Base-by-base conservation (phyloP, 331 rosid species). In the Malus hybrid region DNA sequence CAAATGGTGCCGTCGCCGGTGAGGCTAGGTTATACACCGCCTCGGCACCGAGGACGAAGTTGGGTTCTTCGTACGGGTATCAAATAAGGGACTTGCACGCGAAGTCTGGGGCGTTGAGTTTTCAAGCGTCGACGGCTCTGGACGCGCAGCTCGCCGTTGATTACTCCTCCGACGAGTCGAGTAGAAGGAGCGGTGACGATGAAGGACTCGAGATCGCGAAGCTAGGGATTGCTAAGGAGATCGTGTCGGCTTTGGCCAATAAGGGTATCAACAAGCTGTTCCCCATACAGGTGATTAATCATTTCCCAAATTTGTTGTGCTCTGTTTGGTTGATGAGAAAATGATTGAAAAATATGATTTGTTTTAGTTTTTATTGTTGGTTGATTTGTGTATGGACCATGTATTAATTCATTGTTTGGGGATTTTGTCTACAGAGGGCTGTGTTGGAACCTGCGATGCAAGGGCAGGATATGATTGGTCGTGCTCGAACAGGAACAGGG, bases 401-500 rank as follows among this genome's bases (percentile, higher is more conserved):
- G 6, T 75, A n/a, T 60, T 58, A 66, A 15, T 39, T 50, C 46
- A 18, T 52, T 42, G 26, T 57, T 63, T 63, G 70, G 66, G 46
- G 12, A 10, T 34, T 57, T 28, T 68, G 61, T 75, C 22, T 65
- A 39, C 3, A 95, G 99, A 90, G 77, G 82, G 99, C 99, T 63
- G 99, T 95, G 81, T 80, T 95, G 73, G 99, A 90, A 77, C 99
- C 99, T 63, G 98, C 98, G 57, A 95, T 90, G 97, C 93, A 92
- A 82, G 99, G 99, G 61, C 98, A 90, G 57, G 99, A 95, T 75
- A 95, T 95, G 99, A 89, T 95, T 14, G 98, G 98, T 72, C 93
- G 99, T 5, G 99, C 99, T 55, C 89, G 99, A 83, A 95, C 99
- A 2, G 99, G 99, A 84, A 95, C 99, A 6, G 99, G 99, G 78